Evolutionary conservation across 2,329 filamentous ascomycete genomes (phyloP), one percentile per base, ranked within the genome.

Genomic region (Claviceps pusilla): DNA sequence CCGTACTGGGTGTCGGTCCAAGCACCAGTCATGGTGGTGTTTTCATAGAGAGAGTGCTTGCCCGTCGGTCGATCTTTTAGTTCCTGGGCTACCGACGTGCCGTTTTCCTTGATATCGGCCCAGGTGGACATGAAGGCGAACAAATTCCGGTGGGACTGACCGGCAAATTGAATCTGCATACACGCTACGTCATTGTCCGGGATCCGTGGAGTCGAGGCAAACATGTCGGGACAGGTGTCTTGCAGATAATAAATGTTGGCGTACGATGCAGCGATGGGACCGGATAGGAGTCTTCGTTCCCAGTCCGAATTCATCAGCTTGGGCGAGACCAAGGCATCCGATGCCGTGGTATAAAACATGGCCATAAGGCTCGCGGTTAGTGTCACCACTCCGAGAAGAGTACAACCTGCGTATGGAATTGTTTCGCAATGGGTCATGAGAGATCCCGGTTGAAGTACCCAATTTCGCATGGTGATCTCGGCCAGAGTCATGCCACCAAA

Each of bases 401-500:
- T 84, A 1, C 78, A 58, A 0, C 74, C 82, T 0, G 83, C 83
- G 56, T 84, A 83, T 5, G 76, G 75, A 1, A 89, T 69, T 4
- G 77, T 78, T 57, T 83, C 75, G 66, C 75, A 84, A 59, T 87
- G 82, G 0, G 83, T 86, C 24, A 91, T 71, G 58, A 91, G 72
- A 0, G 80, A 84, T 0, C 87, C 87, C 0, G 86, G 85, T 66
- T 85, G 80, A 49, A 83, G 78, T 24, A 84, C 77, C 87, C 86
- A 91, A 47, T 77, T 77, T 49, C 86, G 76, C 84, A 91, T 89
- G 16, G 78, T 83, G 71, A 90, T 79, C 62, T 91, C 86, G 0
- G 87, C 83, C 16, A 91, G 75, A 0, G 81, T 87, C 55, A 90
- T 77, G 2, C 87, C 87, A 3, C 87, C 87, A 3, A 72, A 69